phyloP scores from a whole-genome alignment of 2,329 filamentous ascomycete species.

The Aspergillus texensis region DNA sequence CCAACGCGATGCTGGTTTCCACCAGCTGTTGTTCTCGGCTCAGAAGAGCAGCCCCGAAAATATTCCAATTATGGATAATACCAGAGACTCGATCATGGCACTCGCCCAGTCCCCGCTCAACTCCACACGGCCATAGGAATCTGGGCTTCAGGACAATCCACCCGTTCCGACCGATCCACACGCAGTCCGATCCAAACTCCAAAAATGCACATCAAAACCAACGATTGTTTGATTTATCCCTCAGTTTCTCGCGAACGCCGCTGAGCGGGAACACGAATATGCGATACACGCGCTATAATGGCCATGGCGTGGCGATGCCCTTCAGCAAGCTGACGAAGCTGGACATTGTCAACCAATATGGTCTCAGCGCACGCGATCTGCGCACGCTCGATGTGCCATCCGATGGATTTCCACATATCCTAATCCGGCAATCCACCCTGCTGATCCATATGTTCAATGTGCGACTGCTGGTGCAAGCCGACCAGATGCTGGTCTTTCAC shows the following conservation, averaged over 20 bases:
- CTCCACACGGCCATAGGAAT: background rate
- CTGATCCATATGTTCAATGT: constrained; percentile 40
- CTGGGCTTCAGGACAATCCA: background rate
- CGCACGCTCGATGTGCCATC: constrained; percentile 38
- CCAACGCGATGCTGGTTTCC: background rate
- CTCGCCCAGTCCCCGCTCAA: background rate
- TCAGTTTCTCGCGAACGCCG: background rate
- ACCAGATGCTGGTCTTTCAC: constrained; percentile 34
- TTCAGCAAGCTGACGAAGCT: constrained; percentile 18
- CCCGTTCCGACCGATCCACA: background rate
- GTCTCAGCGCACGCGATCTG: constrained; percentile 33
- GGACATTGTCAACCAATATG: constrained; percentile 23
- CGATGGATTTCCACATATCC: constrained; percentile 36
- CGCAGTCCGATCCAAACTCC: background rate
- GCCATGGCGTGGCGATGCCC: background rate
- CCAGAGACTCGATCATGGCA: background rate
- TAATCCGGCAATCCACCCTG: constrained; percentile 36
- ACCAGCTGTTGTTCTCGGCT: background rate
- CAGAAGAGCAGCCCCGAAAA: background rate
- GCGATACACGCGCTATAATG: constrained; percentile 7
- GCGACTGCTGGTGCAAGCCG: constrained; percentile 37
- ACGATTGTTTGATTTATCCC: background rate
- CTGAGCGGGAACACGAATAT: constrained; percentile 9
- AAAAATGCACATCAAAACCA: background rate
- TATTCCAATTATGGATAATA: background rate